A percentile compares a stretch with the other conserved stretches of the same genome.
Evolutionary conservation across 305 asterid genomes (phyloP).

Genomic region (Fraxinus baroniana): DNA sequence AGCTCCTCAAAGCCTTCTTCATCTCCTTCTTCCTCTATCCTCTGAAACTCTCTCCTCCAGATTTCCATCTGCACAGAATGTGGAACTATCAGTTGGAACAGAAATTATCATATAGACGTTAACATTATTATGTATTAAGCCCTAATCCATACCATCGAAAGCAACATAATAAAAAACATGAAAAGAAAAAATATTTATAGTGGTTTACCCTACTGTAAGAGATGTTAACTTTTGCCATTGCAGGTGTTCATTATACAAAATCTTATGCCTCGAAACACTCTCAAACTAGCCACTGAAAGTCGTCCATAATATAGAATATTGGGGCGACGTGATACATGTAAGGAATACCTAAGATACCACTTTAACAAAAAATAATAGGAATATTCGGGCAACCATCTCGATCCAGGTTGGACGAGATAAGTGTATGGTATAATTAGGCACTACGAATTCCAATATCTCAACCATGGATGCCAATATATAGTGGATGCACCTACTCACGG

Average conservation of each 20-base stretch:
- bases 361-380: background rate
- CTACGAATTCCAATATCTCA: background rate
- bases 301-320: background rate
- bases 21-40: slow-evolving; percentile 83
- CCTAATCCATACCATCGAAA: background rate
- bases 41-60: slow-evolving; percentile 72
- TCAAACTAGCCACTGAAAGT: background rate
- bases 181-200: background rate
- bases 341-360: background rate
- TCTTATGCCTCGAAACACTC: background rate
- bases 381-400: background rate
- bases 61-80: slow-evolving; percentile 56
- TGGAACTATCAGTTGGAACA: background rate
- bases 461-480: background rate
- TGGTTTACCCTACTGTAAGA: background rate
- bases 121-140: background rate
- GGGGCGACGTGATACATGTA: background rate
- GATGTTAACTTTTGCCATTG: background rate
- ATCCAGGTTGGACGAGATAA: background rate
- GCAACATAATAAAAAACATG: background rate
- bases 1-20: slow-evolving; percentile 97
- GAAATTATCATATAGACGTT: background rate
- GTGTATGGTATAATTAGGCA: background rate
- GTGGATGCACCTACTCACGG: background rate
- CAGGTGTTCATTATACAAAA: background rate